Conservation (phyloP, 2,329 filamentous ascomycete genomes). For the Fusarium lyarnte region DNA sequence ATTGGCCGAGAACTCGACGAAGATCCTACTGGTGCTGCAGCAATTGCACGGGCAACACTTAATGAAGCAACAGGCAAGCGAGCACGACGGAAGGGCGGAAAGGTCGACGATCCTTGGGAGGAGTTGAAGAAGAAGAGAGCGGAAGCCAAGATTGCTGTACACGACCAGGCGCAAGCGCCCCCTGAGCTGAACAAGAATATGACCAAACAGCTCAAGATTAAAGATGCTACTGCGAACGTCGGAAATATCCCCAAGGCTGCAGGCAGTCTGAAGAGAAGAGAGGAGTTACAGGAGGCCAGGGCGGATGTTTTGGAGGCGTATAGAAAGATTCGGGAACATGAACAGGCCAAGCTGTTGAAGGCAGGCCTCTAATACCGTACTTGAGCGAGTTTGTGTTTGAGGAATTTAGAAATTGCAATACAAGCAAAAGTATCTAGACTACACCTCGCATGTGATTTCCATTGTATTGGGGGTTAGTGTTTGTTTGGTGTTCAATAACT, state of each 20-base stretch:
- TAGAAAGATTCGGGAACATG: conserved; percentile 50
- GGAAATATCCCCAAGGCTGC: conserved; percentile 51
- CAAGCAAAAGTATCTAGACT: background rate
- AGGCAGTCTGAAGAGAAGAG: conserved; percentile 52
- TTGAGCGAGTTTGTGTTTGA: conserved; percentile 1
- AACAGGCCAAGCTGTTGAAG: conserved; percentile 48
- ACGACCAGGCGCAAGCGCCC: conserved; percentile 77
- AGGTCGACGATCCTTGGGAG: conserved; percentile 81
- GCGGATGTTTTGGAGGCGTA: conserved; percentile 52
- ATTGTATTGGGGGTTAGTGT: background rate
- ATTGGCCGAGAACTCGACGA: conserved; percentile 71
- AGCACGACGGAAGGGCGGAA: conserved; percentile 56
- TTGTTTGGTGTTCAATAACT: background rate
- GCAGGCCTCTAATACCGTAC: conserved; percentile 11
- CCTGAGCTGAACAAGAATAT: conserved; percentile 70
- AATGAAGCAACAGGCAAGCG: conserved; percentile 47
- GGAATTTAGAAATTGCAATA: background rate
- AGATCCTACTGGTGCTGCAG: conserved; percentile 60
- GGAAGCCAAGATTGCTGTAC: conserved; percentile 60
- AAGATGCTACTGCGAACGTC: conserved; percentile 49
- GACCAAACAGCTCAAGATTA: conserved; percentile 47
- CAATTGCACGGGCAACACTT: conserved; percentile 56
- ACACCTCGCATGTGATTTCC: background rate
- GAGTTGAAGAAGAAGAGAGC: conserved; percentile 74
- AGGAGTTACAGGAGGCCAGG: conserved; percentile 50